Conservation (phyloP, 2,329 filamentous ascomycete species). For the Mariannaea sp. region DNA sequence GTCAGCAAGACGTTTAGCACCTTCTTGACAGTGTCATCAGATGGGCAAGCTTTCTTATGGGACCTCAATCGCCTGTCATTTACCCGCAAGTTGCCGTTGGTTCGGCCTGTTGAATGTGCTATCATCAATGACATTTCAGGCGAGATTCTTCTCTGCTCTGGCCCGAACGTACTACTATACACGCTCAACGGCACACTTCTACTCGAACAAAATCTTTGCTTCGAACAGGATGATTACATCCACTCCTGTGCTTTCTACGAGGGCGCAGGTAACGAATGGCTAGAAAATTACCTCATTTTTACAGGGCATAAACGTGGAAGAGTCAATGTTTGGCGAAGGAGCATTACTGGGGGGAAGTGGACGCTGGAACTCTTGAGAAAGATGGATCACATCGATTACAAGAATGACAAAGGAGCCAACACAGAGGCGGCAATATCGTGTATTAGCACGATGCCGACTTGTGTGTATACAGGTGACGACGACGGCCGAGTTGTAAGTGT, state of each 20-base stretch:
- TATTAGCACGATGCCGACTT: conserved; percentile 79
- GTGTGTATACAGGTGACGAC: conserved; percentile 93
- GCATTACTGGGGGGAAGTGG: conserved; percentile 67
- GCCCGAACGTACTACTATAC: conserved; percentile 75
- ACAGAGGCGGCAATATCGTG: conserved; percentile 78
- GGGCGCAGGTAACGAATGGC: conserved; percentile 86
- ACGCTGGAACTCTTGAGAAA: conserved; percentile 77
- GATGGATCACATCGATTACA: conserved; percentile 77
- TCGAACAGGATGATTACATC: conserved; percentile 72
- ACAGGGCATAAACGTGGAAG: conserved; percentile 85
- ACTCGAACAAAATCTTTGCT: conserved; percentile 80
- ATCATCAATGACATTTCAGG: conserved; percentile 89
- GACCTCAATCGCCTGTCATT: conserved; percentile 91
- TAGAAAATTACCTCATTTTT: conserved; percentile 83
- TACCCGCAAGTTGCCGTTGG: conserved; percentile 71
- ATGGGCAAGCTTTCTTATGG: conserved; percentile 88
- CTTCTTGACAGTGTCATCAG: conserved; percentile 79
- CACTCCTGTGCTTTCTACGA: conserved; percentile 91
- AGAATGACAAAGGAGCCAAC: conserved; percentile 62
- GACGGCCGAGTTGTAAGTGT: conserved; percentile 78
- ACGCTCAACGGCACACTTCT: conserved; percentile 86
- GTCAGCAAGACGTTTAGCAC: conserved; percentile 88
- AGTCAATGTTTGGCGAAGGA: conserved; percentile 76
- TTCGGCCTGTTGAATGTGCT: conserved; percentile 70
- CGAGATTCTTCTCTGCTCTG: conserved; percentile 84